Evolutionary conservation across 106 monocot species (phyloP), one percentile per base, ranked within the genome.

Genomic region (Dendrobium chrysotoxum): DNA sequence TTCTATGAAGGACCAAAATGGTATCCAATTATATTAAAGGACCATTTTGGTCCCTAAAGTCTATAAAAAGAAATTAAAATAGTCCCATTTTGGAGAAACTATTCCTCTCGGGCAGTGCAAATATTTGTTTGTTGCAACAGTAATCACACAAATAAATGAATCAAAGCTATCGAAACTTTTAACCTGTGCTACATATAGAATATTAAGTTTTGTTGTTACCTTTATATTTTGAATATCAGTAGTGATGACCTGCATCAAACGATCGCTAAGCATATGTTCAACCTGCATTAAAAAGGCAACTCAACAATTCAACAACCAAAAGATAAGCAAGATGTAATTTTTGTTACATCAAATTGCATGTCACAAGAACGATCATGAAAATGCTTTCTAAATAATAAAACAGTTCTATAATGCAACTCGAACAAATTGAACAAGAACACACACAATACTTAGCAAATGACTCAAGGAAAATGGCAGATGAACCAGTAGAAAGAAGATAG

Each of bases 251-350:
- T 97, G 88, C 81, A 84, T 73, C 41, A 97, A 55, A 35, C 96
- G 93, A 75, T 94, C 89, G 79, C 88, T 85, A 42, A 97, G 84
- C 89, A 97, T 94, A 84, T 97, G 96, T 78, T 97, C 94, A 40
- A 97, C 90, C 96, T 97, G 81, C 64, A 88, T 74, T 21, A 39
- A 40, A 40, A 74, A 41, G 18, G 40, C 21, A 74, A 41, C 30
- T 74, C 21, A 40, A 74, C 0, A 40, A 74, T 40, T 11, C 21
- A 74, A 40, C 7, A 74, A 41, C 41, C 4, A 16, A 18, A 74
- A 42, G 21, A 41, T 72, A 72, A 13, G 3, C 10, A 26, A 47
- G 46, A 1, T 77, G 17, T 53, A 13, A 76, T 21, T 45, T 76
- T 77, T 21, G n/a, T 61, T 25, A 61, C 61, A 61, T 61, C 50